Evolutionary conservation across 352 stramenopile species (phyloP), one percentile per base, ranked within the genome.

Genomic region (Phytopythium oedochilum): DNA sequence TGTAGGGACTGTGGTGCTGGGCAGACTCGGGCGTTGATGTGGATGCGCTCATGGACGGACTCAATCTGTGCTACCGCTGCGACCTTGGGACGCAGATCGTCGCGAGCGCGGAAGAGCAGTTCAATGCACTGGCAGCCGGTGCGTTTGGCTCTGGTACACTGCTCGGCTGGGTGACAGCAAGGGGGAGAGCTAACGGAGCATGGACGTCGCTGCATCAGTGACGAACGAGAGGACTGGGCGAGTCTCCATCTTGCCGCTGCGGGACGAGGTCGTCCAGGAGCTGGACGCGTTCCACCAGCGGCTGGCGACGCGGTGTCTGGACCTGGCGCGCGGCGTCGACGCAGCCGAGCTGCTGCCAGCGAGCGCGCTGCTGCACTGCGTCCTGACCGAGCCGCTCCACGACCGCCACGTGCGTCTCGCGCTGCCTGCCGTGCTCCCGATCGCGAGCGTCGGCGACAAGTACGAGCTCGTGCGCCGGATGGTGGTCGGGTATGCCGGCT

Each of bases 211-310:
- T 44, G 9, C 38, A 26, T 18, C 22, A 48, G 42, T 14, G 9
- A 8, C 17, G 14, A 48, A 48, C 42, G 25, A 6, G 25, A 7
- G 23, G 23, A 22, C 1, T 4, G 42, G 42, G 5, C 22, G 23
- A 3, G 42, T 32, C 15, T 32, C 23, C 42, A 48, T 89, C 17
- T 60, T 76, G 2, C 50, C 68, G 2, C 53, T 92, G 10, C 75
- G 80, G 1, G 70, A 88, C 12, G 83, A 92, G 47, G 82, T 92
- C 59, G 59, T 63, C 4, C 74, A 89, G 26, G 83, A 89, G 44
- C 61, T 90, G 10, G 76, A 88, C 44, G 71, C 86, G 34, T 80
- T 90, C 55, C 78, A 92, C 43, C 68, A 67, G 22, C 63, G 88
- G 1, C 36, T 90, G 22, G 75, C 79, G 1, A 26, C 86, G 44